A percentile compares a stretch with the other conserved stretches of the same genome.
Evolutionary conservation across 345 rosid genomes (phyloP).

Genomic region (Pistacia vera): DNA sequence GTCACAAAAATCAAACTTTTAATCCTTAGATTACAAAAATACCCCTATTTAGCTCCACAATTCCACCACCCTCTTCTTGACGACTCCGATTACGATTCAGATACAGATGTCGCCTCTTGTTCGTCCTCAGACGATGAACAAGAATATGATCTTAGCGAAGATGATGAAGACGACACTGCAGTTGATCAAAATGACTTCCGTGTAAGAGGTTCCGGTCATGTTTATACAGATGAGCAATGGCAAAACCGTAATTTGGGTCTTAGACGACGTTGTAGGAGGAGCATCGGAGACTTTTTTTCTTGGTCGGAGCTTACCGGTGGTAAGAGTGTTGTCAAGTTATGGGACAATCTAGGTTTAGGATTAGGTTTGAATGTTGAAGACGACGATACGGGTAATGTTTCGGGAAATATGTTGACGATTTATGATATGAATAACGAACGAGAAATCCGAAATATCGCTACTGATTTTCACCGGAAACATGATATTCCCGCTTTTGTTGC

Average conservation of each 20-base stretch:
- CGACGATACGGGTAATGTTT: not conserved
- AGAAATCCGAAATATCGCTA: constrained; percentile 13
- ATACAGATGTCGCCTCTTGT: constrained; percentile 35
- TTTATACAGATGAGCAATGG: constrained; percentile 17
- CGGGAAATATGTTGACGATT: constrained; percentile 10
- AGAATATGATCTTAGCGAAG: constrained; percentile 24
- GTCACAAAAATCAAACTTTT: constrained; percentile 44
- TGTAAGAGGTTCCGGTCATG: constrained; percentile 43
- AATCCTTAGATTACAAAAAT: constrained; percentile 35
- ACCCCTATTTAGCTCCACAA: constrained; percentile 23
- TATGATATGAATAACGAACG: constrained; percentile 15
- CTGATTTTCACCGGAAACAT: constrained; percentile 21
- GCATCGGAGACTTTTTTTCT: constrained; percentile 46
- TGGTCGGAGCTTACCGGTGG: constrained; percentile 45
- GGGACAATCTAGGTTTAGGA: constrained; percentile 53
- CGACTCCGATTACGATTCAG: constrained; percentile 35
- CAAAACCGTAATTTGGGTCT: constrained; percentile 22
- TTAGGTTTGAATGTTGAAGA: constrained; percentile 33
- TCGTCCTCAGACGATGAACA: constrained; percentile 34
- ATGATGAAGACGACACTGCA: constrained; percentile 1
- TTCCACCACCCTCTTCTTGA: constrained; percentile 18
- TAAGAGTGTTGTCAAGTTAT: constrained; percentile 59
- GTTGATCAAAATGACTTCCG: constrained; percentile 38
- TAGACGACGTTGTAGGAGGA: constrained; percentile 45
- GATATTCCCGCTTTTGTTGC: constrained; percentile 21